phyloP scores from a whole-genome alignment of 768 basidiomycete species.

The Peribolospora kevripleyi region DNA sequence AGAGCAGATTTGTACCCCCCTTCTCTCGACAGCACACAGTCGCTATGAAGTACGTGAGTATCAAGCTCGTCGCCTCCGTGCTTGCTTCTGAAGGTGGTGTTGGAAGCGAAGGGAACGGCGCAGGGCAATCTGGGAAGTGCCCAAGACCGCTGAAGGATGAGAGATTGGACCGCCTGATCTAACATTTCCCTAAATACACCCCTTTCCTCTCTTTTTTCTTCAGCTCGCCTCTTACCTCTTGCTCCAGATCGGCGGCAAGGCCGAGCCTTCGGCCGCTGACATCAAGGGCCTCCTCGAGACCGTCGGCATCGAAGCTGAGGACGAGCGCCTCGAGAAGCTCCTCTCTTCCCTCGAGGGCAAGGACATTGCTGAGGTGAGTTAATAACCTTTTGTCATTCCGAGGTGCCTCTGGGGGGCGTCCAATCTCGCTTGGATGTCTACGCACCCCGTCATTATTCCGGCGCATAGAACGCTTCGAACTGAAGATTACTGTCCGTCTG shows the following conservation, averaged over 20 bases:
- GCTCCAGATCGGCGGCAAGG: constrained; percentile 80
- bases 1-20: neutral
- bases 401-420: too few species aligned
- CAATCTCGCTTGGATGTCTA: too few species aligned
- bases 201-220: constrained; percentile 21
- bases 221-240: constrained; percentile 90
- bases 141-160: neutral
- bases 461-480: neutral
- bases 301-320: constrained; percentile 74
- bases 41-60: neutral
- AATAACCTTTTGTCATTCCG: neutral
- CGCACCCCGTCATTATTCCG: neutral
- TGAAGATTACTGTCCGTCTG: neutral
- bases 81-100: too few species aligned
- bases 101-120: too few species aligned
- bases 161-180: constrained; percentile 9
- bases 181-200: constrained; percentile 13
- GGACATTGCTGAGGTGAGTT: constrained; percentile 49
- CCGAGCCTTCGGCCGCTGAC: constrained; percentile 58
- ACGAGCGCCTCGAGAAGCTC: constrained; percentile 52
- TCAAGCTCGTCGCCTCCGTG: too few species aligned
- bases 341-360: constrained; percentile 79
- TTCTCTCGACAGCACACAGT: neutral
- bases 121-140: neutral
- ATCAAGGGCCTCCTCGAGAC: constrained; percentile 62